Conservation (phyloP, 768 basidiomycete species). For the Russula abietina region DNA sequence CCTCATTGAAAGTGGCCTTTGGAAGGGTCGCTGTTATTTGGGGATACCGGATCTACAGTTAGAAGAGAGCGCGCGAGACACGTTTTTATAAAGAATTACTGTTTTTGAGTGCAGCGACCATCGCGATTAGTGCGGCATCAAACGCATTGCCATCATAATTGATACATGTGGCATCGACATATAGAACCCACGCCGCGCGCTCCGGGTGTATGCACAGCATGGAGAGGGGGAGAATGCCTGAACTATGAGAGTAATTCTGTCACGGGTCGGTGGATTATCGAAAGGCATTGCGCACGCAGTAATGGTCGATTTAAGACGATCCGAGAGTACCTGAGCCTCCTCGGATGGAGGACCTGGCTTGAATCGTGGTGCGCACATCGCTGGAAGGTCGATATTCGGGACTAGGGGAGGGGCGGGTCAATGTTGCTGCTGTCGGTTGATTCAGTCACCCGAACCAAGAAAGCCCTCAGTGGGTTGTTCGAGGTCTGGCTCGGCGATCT, state of each 20-base stretch:
- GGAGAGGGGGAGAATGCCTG: constrained; percentile 54
- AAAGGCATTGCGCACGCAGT: constrained; percentile 54
- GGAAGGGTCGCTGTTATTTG: constrained; percentile 55
- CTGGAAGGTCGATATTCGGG: constrained; percentile 90
- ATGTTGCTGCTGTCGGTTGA: not conserved
- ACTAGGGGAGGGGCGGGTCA: constrained; percentile 41
- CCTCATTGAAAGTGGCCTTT: constrained; percentile 63
- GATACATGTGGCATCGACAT: constrained; percentile 90
- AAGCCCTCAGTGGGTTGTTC: constrained; percentile 72
- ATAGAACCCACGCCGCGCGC: constrained; percentile 88
- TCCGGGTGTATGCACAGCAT: constrained; percentile 76
- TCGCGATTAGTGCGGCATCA: constrained; percentile 83
- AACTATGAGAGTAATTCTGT: constrained; percentile 38
- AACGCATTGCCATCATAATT: constrained; percentile 97
- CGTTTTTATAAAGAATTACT: constrained; percentile 41
- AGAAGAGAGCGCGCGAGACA: not conserved
- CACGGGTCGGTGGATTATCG: not conserved
- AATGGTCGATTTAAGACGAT: constrained; percentile 65
- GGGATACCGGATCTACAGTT: not conserved
- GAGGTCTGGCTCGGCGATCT: constrained; percentile 86
- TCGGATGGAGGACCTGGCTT: constrained; percentile 93
- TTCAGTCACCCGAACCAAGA: constrained; percentile 50
- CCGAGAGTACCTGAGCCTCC: constrained; percentile 88
- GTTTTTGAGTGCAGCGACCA: constrained; percentile 80
- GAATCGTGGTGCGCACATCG: constrained; percentile 88